These are phyloP conservation scores for Platismatia glauca DNA, from an alignment of 495 filamentous ascomycete genomes.

Conservation along the genomic window DNA sequence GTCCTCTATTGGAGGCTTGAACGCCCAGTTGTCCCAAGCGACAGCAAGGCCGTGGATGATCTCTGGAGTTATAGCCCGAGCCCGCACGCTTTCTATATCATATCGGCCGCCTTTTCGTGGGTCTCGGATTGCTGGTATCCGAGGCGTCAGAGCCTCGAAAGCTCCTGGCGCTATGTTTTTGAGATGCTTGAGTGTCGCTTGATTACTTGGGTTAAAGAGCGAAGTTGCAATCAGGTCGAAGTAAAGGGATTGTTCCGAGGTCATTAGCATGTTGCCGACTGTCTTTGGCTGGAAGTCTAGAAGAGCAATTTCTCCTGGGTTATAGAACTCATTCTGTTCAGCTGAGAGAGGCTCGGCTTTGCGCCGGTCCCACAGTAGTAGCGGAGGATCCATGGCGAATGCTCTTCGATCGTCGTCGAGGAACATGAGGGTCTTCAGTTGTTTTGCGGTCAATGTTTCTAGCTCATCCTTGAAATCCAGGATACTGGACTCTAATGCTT, in stretches of 20 bases:
- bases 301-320: constrained; percentile 30
- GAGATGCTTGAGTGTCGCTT: constrained; percentile 17
- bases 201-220: constrained; percentile 13
- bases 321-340: constrained; percentile 48
- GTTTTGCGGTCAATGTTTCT: constrained; percentile 22
- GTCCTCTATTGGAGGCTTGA: constrained; percentile 24
- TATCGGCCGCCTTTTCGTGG: constrained; percentile 29
- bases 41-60: constrained; percentile 27
- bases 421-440: constrained; percentile 21
- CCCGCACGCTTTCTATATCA: constrained; percentile 25
- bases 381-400: constrained; percentile 35
- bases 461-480: constrained; percentile 13
- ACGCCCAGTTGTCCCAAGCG: constrained; percentile 33
- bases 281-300: constrained; percentile 35
- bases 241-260: constrained; percentile 7
- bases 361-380: constrained; percentile 57
- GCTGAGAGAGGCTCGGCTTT: constrained; percentile 47
- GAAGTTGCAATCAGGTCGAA: constrained; percentile 15
- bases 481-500: constrained; percentile 6
- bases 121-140: constrained; percentile 25
- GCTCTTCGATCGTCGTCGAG: constrained; percentile 40
- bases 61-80: constrained; percentile 26
- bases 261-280: constrained; percentile 29
- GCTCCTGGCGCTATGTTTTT: constrained; percentile 29
- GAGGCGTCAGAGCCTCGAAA: constrained; percentile 26